Evolutionary conservation across 768 basidiomycete genomes (phyloP).

Genomic region (Leccinum subtestaceum): DNA sequence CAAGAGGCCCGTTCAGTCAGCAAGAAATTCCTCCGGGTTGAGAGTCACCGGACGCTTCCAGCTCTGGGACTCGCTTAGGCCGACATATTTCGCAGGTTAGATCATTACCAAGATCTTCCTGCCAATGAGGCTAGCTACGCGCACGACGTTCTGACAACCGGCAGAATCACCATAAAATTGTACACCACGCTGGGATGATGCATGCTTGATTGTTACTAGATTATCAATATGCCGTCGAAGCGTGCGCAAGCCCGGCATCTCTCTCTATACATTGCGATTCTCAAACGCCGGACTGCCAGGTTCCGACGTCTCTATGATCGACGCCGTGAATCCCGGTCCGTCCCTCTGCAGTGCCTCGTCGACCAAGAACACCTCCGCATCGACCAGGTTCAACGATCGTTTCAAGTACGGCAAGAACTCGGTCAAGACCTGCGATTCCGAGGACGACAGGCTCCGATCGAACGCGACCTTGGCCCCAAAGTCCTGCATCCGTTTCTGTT

Average conservation of each 20-base stretch:
- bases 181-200: too few relatives aligned
- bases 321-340: constrained; percentile 57
- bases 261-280: constrained; percentile 69
- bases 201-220: background rate
- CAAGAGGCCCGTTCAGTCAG: too few relatives aligned
- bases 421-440: constrained; percentile 68
- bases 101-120: too few relatives aligned
- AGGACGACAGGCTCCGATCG: constrained; percentile 79
- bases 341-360: constrained; percentile 60
- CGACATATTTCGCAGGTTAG: too few relatives aligned
- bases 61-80: too few relatives aligned
- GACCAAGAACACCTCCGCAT: constrained; percentile 70
- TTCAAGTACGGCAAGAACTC: constrained; percentile 80
- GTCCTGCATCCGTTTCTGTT: constrained; percentile 77
- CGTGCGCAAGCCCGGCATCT: background rate
- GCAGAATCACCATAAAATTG: background rate
- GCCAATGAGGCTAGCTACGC: too few relatives aligned
- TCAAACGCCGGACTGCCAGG: constrained; percentile 86
- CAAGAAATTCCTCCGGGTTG: too few relatives aligned
- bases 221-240: too few relatives aligned
- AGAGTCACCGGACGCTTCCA: too few relatives aligned
- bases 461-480: constrained; percentile 76
- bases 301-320: constrained; percentile 81
- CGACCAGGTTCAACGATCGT: constrained; percentile 65
- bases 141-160: too few relatives aligned